Base-by-base conservation (phyloP, 83 land plant genomes). In the Thuja plicata region DNA sequence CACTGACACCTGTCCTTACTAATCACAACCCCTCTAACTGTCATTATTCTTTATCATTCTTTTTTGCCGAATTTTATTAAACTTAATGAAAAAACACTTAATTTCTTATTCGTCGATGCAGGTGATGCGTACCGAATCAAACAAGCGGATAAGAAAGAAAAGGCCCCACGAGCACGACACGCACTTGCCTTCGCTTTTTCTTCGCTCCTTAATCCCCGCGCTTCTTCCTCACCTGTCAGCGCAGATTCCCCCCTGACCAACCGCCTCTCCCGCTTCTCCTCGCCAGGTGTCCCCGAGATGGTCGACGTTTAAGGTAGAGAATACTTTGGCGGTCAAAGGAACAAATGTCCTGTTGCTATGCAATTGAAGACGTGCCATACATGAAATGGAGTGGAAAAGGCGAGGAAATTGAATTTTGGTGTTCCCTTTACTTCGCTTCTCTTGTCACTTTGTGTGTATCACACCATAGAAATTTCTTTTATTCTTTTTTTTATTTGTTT, bases 131-230 rank as follows among this genome's bases (percentile, higher is more conserved):
- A 50, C 5, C 57, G 86, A 43, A 46, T 84, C 86, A 54, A 84
- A 84, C 57, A 84, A 32, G 35, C 19, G 86, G 86, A 84, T 84
- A 84, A 48, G 55, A 84, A 84, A 84, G 35, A n/a, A 73, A 73
- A 73, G 54, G 60, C 27, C 86, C 57, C 55, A 12, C 19, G 66
- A 54, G 60, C 66, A 40, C 17, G 82, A 17, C 66, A 35, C 86
- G 57, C 86, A 85, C 60, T 85, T 66, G 30, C 30, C 73, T 66
- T 66, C 30, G 73, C 73, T 66, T 66, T 66, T 66, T 66, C n/a
- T 66, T 12, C 37, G 19, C 10, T 32, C 37, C 0, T 35, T 85
- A 54, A 34, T 2, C 37, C 0, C 57, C 86, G 8, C 21, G 55
- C 35, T 0, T 2, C 4, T 85, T 37, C 0, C 3, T 13, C 37